Evolutionary conservation across 768 basidiomycete species (phyloP).

Genomic region (Pleurotus tuoliensis): DNA sequence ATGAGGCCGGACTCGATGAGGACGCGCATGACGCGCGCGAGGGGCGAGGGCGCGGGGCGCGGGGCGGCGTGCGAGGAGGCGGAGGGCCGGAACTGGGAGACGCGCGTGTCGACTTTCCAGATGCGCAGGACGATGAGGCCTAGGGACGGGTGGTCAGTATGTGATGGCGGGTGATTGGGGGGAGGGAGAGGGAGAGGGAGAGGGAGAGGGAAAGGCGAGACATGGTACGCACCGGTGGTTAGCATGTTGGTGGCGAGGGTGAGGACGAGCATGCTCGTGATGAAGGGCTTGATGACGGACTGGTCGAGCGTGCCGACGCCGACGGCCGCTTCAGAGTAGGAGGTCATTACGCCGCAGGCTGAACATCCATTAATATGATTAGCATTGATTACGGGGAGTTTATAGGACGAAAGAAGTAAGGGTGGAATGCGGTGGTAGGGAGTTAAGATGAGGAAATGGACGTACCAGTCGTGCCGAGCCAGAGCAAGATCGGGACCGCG

Average conservation of each 20-base stretch:
- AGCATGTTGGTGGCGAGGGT: constrained; percentile 33
- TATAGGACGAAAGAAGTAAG: too few relatives aligned
- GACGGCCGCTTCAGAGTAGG: constrained; percentile 28
- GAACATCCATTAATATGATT: not conserved
- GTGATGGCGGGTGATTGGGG: too few relatives aligned
- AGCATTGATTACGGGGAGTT: not conserved
- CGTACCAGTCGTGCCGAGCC: constrained; percentile 33
- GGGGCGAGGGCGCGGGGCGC: constrained; percentile 13
- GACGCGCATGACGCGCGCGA: constrained; percentile 24
- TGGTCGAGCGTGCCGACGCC: constrained; percentile 23
- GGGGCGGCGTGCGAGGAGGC: not conserved
- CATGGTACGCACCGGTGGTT: constrained; percentile 28
- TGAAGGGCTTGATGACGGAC: constrained; percentile 28
- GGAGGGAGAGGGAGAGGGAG: not conserved
- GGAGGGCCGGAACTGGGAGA: constrained; percentile 19
- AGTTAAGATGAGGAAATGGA: not conserved
- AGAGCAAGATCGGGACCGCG: constrained; percentile 24
- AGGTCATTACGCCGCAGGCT: constrained; percentile 31
- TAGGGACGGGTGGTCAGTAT: constrained; percentile 9
- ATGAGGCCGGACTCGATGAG: constrained; percentile 37
- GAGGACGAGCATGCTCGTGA: constrained; percentile 31
- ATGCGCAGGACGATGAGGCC: constrained; percentile 35
- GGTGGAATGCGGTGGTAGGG: too few relatives aligned
- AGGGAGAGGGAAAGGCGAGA: not conserved
- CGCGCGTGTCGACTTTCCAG: constrained; percentile 26